These are phyloP conservation scores for Suillus hirtellus DNA, from an alignment of 768 basidiomycete species.

Conservation along the genomic window DNA sequence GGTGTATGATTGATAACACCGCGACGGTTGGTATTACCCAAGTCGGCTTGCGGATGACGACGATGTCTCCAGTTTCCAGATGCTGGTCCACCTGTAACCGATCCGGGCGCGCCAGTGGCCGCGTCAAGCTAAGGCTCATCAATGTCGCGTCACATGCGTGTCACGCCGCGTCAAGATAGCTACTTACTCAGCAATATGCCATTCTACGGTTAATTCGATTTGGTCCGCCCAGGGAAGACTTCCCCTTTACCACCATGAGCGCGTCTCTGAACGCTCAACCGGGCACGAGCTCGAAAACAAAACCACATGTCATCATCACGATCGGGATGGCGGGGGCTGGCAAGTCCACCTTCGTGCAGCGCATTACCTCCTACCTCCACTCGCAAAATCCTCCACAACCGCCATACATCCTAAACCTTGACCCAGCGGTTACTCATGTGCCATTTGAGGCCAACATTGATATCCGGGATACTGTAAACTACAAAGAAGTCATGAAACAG, in stretches of 20 bases:
- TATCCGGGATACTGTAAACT: constrained; percentile 96
- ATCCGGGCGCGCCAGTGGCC: constrained; percentile 16
- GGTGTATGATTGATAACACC: constrained; percentile 13
- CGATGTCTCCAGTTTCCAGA: constrained; percentile 50
- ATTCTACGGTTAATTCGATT: neutral
- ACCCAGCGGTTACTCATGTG: constrained; percentile 89
- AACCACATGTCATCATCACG: constrained; percentile 83
- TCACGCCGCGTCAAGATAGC: neutral
- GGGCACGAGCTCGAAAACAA: constrained; percentile 29
- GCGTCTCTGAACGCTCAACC: constrained; percentile 16
- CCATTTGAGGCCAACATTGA: constrained; percentile 98
- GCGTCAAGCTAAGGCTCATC: too few species aligned
- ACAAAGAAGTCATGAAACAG: constrained; percentile 99
- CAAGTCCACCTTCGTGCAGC: constrained; percentile 96
- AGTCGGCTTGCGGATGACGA: constrained; percentile 31
- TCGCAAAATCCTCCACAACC: constrained; percentile 59
- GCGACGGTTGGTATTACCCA: constrained; percentile 19
- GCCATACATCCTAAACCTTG: constrained; percentile 96
- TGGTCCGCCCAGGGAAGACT: neutral
- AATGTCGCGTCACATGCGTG: too few species aligned
- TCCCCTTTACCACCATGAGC: constrained; percentile 19
- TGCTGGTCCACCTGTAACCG: constrained; percentile 50
- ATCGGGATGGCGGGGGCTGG: constrained; percentile 98
- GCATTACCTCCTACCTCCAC: constrained; percentile 91
- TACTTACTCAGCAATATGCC: too few species aligned